Evolutionary conservation across 192 early-diverging fungal genomes (phyloP).

Genomic region (Rhizoclosmatium globosum): DNA sequence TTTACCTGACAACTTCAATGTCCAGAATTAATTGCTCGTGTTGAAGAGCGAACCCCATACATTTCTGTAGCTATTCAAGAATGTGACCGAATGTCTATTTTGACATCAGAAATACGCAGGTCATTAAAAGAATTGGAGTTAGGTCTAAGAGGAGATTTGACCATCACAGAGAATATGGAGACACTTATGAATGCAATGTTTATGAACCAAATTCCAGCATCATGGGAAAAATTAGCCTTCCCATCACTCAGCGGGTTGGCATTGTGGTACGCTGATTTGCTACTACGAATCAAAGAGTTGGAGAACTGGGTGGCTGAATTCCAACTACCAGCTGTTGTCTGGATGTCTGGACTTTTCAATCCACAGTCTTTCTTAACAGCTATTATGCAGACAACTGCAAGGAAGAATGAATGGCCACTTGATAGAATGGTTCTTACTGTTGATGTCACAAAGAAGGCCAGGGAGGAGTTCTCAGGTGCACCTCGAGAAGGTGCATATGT

Average conservation of each 20-base stretch:
- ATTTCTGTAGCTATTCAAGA: constrained; percentile 74
- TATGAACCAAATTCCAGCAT: constrained; percentile 64
- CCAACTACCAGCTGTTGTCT: constrained; percentile 67
- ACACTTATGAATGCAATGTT: constrained; percentile 67
- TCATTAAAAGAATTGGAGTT: constrained; percentile 69
- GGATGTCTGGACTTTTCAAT: constrained; percentile 70
- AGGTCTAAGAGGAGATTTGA: constrained; percentile 71
- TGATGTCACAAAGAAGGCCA: constrained; percentile 69
- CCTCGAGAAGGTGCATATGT: constrained; percentile 71
- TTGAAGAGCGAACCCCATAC: constrained; percentile 73
- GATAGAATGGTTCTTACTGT: constrained; percentile 71
- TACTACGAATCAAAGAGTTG: constrained; percentile 70
- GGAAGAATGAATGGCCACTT: constrained; percentile 72
- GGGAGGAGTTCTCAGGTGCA: constrained; percentile 69
- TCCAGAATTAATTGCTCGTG: constrained; percentile 67
- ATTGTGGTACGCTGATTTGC: constrained; percentile 68
- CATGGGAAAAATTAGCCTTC: constrained; percentile 71
- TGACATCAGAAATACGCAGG: constrained; percentile 66
- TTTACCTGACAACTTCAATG: constrained; percentile 68
- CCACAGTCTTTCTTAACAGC: constrained; percentile 76
- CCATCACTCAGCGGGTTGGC: constrained; percentile 66
- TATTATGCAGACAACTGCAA: constrained; percentile 74
- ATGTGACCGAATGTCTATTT: constrained; percentile 69
- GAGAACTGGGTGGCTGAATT: constrained; percentile 73
- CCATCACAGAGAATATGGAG: constrained; percentile 73